Evolutionary conservation across 257 asterid species (phyloP).

Genomic region (Buddleja alternifolia): DNA sequence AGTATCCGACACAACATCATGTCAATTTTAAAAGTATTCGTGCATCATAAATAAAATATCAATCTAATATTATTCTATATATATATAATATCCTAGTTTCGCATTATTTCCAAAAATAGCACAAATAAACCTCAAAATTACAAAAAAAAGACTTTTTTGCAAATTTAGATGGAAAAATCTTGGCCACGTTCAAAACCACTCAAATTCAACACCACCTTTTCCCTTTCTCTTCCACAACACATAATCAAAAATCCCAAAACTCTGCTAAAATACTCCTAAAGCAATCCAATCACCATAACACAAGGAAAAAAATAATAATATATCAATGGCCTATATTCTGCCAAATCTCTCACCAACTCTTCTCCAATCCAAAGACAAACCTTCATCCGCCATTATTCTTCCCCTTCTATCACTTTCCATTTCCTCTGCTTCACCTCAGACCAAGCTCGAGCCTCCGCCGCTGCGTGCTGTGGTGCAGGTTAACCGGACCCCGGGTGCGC

Average conservation of each 20-base stretch:
- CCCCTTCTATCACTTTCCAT: conserved; percentile 34
- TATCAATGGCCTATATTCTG: conserved; percentile 69
- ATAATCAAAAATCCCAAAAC: conserved; percentile 23
- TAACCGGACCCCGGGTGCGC: conserved; percentile 40
- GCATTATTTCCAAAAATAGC: no score
- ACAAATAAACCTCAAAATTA: no score
- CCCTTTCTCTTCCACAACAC: conserved; percentile 12
- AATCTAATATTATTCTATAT: no score
- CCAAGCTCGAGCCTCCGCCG: conserved; percentile 45
- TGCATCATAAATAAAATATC: no score
- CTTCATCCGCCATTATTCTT: conserved; percentile 35
- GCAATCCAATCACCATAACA: conserved; percentile 6
- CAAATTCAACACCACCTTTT: conserved; percentile 32
- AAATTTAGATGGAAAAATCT: background rate
- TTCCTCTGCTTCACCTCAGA: conserved; percentile 32
- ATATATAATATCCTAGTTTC: no score
- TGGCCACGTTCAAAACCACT: conserved; percentile 46
- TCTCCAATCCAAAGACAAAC: conserved; percentile 49
- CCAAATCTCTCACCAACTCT: conserved; percentile 67
- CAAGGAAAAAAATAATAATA: background rate
- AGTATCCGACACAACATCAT: no score
- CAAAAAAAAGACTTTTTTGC: no score
- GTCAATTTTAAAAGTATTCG: no score
- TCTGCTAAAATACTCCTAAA: background rate
- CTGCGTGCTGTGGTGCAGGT: conserved; percentile 50